Conservation (phyloP, 2,329 filamentous ascomycete genomes). For the Fusarium marasasianum region DNA sequence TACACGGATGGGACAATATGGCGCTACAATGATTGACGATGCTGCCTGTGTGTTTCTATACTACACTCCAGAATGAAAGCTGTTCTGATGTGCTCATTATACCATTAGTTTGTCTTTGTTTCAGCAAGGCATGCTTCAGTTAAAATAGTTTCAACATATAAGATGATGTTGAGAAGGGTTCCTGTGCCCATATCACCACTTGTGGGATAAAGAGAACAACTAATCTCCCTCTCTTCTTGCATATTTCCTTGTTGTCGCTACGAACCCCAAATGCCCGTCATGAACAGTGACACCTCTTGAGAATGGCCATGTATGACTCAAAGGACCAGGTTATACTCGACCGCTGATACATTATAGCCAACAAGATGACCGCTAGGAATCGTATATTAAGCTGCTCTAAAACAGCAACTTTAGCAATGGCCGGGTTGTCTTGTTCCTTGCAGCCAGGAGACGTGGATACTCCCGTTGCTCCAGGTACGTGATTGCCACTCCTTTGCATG, state of each 20-base stretch:
- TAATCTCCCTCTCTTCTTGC: not conserved
- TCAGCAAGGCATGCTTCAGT: conserved; percentile 10
- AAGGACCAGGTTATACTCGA: not conserved
- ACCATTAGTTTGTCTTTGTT: conserved; percentile 24
- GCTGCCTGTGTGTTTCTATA: not conserved
- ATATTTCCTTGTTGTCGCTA: not conserved
- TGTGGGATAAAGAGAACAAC: not conserved
- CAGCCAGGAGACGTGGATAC: not conserved
- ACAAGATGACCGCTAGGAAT: not conserved
- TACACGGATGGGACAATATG: conserved; percentile 13
- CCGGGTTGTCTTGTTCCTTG: not conserved
- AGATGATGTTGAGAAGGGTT: not conserved
- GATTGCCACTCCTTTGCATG: not conserved
- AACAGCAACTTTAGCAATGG: not conserved
- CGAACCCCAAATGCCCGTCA: not conserved
- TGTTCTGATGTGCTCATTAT: conserved; percentile 14
- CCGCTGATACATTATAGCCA: not conserved
- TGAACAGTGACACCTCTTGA: not conserved
- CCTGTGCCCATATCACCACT: not conserved
- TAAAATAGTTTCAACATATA: conserved; percentile 10
- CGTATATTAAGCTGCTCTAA: not conserved
- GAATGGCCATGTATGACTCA: not conserved
- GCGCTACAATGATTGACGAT: conserved; percentile 4
- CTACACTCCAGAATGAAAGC: not conserved
- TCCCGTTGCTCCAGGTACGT: not conserved